Conservation (phyloP, 176 grass and related monocot genomes). For the Eragrostis curvula region DNA sequence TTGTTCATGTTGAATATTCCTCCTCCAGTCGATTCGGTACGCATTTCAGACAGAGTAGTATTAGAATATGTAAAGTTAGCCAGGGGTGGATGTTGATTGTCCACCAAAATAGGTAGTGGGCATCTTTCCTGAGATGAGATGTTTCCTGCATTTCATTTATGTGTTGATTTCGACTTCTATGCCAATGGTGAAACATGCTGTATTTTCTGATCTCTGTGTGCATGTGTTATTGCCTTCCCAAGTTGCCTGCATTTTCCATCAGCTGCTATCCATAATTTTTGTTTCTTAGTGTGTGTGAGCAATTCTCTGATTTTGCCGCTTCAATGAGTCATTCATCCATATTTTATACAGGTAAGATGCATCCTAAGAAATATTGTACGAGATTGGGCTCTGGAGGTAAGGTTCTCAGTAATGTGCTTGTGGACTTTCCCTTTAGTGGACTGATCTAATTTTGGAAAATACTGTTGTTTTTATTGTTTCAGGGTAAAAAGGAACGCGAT, state of each 20-base stretch:
- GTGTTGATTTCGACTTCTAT: slow-evolving; percentile 4
- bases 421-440: slow-evolving; percentile 11
- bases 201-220: slow-evolving; percentile 18
- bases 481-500: slow-evolving; percentile 94
- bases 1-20: slow-evolving; percentile 67
- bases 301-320: slow-evolving; percentile 11
- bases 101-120: slow-evolving; percentile 10
- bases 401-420: slow-evolving; percentile 26
- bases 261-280: not conserved
- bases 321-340: slow-evolving; percentile 25
- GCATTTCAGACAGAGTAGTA: not conserved
- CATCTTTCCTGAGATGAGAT: slow-evolving; percentile 28
- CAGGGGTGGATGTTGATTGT: slow-evolving; percentile 22
- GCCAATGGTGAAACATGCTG: not conserved
- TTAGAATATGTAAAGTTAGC: not conserved
- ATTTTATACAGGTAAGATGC: slow-evolving; percentile 85
- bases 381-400: slow-evolving; percentile 94
- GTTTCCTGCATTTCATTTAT: slow-evolving; percentile 27
- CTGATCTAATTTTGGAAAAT: slow-evolving; percentile 16
- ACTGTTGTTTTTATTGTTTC: slow-evolving; percentile 2
- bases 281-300: not conserved
- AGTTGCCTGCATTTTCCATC: slow-evolving; percentile 10
- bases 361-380: slow-evolving; percentile 96
- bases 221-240: not conserved
- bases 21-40: slow-evolving; percentile 73